Evolutionary conservation across 495 filamentous ascomycete species (phyloP).

Genomic region (Talaromyces trachyspermus): DNA sequence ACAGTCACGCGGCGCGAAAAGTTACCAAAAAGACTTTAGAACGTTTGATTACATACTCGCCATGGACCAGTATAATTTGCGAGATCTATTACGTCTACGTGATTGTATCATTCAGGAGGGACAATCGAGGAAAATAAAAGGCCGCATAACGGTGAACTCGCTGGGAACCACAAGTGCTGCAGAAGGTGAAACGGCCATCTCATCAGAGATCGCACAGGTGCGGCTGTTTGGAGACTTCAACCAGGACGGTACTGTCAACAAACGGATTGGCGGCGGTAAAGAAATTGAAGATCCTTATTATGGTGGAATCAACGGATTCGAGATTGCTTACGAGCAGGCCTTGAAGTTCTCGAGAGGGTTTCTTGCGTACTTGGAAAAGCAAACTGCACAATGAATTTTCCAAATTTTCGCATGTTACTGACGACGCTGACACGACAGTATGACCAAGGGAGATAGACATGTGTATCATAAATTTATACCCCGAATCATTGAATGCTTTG

Average conservation of each 20-base stretch:
- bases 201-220: conserved; percentile 44
- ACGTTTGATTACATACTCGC: conserved; percentile 89
- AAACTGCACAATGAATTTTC: conserved; percentile 2
- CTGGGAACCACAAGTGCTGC: conserved; percentile 15
- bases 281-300: conserved; percentile 91
- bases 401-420: too few relatives aligned
- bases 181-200: conserved; percentile 20
- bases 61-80: conserved; percentile 84
- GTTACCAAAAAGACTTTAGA: conserved; percentile 64
- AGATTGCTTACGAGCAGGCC: conserved; percentile 77
- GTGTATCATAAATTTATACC: too few relatives aligned
- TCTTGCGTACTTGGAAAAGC: conserved; percentile 41
- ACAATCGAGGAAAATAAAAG: conserved; percentile 24
- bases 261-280: conserved; percentile 63
- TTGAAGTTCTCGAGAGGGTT: conserved; percentile 73
- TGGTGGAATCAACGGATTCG: conserved; percentile 74
- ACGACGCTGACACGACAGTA: too few relatives aligned
- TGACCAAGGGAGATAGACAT: background rate
- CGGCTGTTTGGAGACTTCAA: conserved; percentile 83
- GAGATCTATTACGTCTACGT: conserved; percentile 56
- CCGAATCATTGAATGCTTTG: too few relatives aligned
- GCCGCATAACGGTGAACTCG: conserved; percentile 4
- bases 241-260: conserved; percentile 57
- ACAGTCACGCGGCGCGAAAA: conserved; percentile 70
- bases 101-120: conserved; percentile 44